Evolutionary conservation across 352 stramenopile species (phyloP), one percentile per base, ranked within the genome.

Genomic region (Pythium coloratum): DNA sequence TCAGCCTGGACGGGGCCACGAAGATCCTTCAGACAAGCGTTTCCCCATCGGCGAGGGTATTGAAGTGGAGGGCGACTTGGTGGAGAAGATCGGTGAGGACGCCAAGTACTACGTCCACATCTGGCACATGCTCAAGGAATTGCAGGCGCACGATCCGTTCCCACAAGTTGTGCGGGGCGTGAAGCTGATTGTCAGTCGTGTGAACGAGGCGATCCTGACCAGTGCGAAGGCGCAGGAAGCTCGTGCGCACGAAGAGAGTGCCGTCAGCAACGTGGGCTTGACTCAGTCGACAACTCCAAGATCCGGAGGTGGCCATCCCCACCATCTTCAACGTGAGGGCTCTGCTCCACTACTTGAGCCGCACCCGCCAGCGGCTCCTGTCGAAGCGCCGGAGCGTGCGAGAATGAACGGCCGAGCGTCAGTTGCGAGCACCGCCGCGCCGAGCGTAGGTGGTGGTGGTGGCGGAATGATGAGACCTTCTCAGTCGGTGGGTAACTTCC

Each of bases 121-220:
- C 32, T 97, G 88, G 88, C 76, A 78, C 42, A 61, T 70, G 28
- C 71, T 97, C 40, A 76, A 84, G 49, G 69, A 71, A 28, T 68
- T 95, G 46, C 82, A 95, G 62, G 70, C 84, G 18, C 69, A 68
- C n/a, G 90, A 97, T 59, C 77, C 87, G 1, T 91, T 95, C 72
- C 82, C 81, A 10, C 70, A 69, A 73, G 91, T 70, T 44, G 72
- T 44, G 32, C 69, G n/a, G 59, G 82, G 26, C 59, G 84, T 59
- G 77, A 77, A 77, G 56, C 47, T 58, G 9, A 69, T 82, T 40
- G 67, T 82, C 18, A 62, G 65, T 60, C 64, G 66, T 10, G 66
- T 82, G 3, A 75, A 78, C 34, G 67, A 66, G 16, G 56, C 50
- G 90, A 53, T 75, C 9, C 50, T 77, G 13, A 64, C 67, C 0